Evolutionary conservation across 2,329 filamentous ascomycete species (phyloP), one percentile per base, ranked within the genome.

Genomic region (Penicillium sp.): DNA sequence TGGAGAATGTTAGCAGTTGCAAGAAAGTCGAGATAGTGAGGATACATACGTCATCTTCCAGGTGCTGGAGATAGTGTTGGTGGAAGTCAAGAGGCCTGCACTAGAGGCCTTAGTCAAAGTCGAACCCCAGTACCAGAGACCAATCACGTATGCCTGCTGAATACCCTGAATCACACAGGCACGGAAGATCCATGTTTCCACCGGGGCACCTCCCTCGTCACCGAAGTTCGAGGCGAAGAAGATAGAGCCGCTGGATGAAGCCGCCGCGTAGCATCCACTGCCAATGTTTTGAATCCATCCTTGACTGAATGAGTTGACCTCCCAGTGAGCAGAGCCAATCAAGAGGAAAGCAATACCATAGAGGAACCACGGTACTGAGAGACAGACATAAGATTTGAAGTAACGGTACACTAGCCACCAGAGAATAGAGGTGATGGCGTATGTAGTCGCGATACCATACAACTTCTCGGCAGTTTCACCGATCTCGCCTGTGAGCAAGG

Each of bases 161-260:
- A 84, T 83, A 43, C 86, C 86, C 68, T 87, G 84, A 54, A 89
- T 85, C 8, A 84, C 72, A 64, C 85, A 85, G 12, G 86, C 86
- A 48, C 86, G 81, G 73, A 84, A 86, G 22, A 85, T 84, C 85
- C 85, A 88, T 26, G 82, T 79, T 65, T 82, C 84, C 37, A 86
- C 81, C 8, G 85, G 83, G 11, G 81, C 79, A 52, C 84, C 84
- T 44, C 81, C 82, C 73, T 86, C 84, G 59, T 83, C 82, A 60
- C 85, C 85, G 62, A 87, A 88, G 71, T 88, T 88, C 43, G 87
- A 79, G 5, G 85, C 81, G 66, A 88, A 88, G 75, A 84, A 86
- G 56, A 89, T 77, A 2, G 82, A 83, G 18, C 86, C 86, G 44
- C 82, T 83, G 15, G 84, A 79, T 3, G 85, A 86, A 11, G 85